Percentiles rank a stretch among this genome's conserved stretches.
These are phyloP conservation scores for Chlamydomonas eustigma DNA, from an alignment of 139 green algal species.

Conservation along the genomic window DNA sequence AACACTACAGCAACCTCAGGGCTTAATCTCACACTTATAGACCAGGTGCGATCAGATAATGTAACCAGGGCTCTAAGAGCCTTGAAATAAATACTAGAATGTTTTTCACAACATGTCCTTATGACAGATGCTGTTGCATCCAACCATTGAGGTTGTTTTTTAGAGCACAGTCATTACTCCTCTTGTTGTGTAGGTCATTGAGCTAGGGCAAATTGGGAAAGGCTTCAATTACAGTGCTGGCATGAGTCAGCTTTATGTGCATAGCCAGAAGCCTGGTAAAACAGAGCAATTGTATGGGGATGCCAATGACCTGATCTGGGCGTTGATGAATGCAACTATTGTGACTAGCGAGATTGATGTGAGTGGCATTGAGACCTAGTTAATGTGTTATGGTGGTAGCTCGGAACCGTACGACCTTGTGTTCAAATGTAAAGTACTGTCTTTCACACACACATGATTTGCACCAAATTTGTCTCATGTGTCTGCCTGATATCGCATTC, in stretches of 20 bases:
- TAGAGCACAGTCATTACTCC: too few relatives aligned
- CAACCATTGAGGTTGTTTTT: too few relatives aligned
- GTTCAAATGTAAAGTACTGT: too few relatives aligned
- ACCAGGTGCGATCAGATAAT: slow-evolving; percentile 57
- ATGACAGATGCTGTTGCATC: too few relatives aligned
- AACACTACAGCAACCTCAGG: slow-evolving; percentile 18
- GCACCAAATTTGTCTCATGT: too few relatives aligned
- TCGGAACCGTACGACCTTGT: too few relatives aligned
- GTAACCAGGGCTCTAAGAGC: too few relatives aligned
- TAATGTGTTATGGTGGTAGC: too few relatives aligned
- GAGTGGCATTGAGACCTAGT: neutral
- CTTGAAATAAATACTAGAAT: too few relatives aligned
- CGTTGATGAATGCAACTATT: neutral
- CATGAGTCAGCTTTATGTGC: neutral
- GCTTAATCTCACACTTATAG: slow-evolving; percentile 37
- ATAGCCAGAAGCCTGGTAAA: neutral
- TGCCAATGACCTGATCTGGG: neutral
- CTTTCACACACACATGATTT: too few relatives aligned
- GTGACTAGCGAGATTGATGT: neutral
- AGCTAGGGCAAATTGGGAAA: neutral
- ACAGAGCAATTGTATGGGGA: neutral
- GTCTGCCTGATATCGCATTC: too few relatives aligned
- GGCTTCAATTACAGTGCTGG: neutral
- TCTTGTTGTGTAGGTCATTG: neutral
- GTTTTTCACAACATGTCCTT: too few relatives aligned